Evolutionary conservation across 2,329 filamentous ascomycete species (phyloP).

Genomic region (Sclerotinia minor): DNA sequence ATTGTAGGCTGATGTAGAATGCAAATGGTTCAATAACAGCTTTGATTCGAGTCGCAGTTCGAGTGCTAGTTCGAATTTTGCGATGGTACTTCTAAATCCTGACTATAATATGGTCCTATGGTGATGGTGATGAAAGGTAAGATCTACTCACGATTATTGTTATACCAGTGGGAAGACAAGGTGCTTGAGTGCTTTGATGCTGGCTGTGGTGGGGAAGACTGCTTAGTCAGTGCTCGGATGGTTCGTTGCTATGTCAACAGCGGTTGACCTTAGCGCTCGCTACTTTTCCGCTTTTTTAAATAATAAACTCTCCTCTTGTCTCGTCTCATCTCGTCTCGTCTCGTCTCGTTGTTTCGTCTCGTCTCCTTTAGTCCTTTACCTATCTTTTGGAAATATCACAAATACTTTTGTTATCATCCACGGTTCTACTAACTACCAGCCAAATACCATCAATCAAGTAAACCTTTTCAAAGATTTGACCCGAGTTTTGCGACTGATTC

Average conservation of each 20-base stretch:
- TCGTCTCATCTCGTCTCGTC: background rate
- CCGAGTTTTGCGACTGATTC: background rate
- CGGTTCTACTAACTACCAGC: constrained; percentile 31
- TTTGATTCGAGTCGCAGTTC: background rate
- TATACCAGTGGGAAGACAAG: background rate
- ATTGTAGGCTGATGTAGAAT: background rate
- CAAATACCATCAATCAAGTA: background rate
- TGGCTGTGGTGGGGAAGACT: background rate
- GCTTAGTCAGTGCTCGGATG: background rate
- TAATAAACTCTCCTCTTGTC: constrained; percentile 11
- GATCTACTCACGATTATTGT: background rate
- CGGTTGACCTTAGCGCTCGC: constrained; percentile 4
- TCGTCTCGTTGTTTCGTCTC: background rate
- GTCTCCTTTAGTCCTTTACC: background rate
- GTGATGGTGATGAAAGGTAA: background rate
- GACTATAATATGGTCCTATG: background rate
- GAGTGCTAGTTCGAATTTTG: background rate
- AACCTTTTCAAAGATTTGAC: background rate
- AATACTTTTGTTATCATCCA: background rate
- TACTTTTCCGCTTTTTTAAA: constrained; percentile 6
- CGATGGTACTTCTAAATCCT: background rate
- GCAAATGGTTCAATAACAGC: background rate
- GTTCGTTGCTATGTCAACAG: constrained; percentile 19
- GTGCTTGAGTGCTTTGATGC: background rate
- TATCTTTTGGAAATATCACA: background rate